Conservation (phyloP, 1,139 yeast genomes). For the Casaregolazyma suthepensis region DNA sequence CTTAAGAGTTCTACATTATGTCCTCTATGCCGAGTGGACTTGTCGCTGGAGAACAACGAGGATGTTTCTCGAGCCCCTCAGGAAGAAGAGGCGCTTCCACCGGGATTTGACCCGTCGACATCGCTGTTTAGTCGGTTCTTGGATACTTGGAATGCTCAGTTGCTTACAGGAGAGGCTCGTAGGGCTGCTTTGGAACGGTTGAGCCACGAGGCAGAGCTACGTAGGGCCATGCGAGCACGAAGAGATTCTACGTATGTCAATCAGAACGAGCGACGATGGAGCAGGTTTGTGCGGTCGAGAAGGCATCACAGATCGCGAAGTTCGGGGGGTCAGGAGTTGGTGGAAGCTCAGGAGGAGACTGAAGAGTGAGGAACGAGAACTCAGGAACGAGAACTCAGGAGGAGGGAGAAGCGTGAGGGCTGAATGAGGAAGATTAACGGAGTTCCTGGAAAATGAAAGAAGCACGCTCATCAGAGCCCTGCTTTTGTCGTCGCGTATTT, state of each 20-base stretch:
- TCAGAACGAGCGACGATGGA: conserved; percentile 24
- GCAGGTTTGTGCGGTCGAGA: conserved; percentile 23
- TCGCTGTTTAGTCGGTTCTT: conserved; percentile 28
- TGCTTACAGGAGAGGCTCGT: conserved; percentile 31
- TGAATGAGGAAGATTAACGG: no score
- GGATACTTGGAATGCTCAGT: conserved; percentile 33
- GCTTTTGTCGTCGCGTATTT: neutral
- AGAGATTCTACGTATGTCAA: conserved; percentile 14
- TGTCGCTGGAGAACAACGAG: conserved; percentile 24
- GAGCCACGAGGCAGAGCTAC: conserved; percentile 29
- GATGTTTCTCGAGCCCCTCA: conserved; percentile 24
- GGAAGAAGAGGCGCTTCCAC: conserved; percentile 19
- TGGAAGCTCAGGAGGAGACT: neutral
- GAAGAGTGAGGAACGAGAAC: neutral
- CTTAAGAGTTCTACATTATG: conserved; percentile 70
- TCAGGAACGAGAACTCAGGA: neutral
- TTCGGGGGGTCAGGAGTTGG: neutral
- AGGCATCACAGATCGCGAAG: conserved; percentile 13
- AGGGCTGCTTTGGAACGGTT: conserved; percentile 28
- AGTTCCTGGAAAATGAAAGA: no score
- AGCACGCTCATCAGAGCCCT: no score
- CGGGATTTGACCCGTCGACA: conserved; percentile 26
- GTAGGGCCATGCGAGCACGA: conserved; percentile 22
- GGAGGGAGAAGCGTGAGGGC: neutral
- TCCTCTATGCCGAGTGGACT: conserved; percentile 74